Conservation (phyloP, 345 rosid genomes). For the Bruguiera gymnorhiza region DNA sequence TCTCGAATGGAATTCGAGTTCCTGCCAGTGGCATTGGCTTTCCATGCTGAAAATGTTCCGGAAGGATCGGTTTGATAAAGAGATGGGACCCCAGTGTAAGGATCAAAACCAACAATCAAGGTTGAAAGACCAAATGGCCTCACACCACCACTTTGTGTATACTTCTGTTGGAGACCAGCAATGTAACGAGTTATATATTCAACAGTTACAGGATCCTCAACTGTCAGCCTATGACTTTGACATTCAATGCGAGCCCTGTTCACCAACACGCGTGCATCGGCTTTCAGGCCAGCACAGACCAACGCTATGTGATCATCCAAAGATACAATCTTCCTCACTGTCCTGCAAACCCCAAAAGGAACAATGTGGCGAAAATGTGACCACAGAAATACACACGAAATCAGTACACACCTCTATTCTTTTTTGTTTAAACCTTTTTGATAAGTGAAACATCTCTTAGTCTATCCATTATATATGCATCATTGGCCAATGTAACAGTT, state of each 20-base stretch:
- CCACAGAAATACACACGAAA: no score
- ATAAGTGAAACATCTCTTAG: no score
- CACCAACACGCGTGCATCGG: constrained; percentile 70
- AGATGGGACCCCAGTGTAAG: constrained; percentile 58
- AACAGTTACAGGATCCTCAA: constrained; percentile 92
- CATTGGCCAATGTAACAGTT: no score
- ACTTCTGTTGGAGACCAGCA: constrained; percentile 90
- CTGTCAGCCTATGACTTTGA: constrained; percentile 81
- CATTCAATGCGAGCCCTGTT: constrained; percentile 71
- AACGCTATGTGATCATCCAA: constrained; percentile 81
- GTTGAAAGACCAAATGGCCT: constrained; percentile 80
- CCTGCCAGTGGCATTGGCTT: constrained; percentile 93
- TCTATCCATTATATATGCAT: no score
- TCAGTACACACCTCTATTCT: no score
- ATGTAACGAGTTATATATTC: constrained; percentile 87
- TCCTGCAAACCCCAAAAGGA: constrained; percentile 34
- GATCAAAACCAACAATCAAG: constrained; percentile 75
- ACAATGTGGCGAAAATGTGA: no score
- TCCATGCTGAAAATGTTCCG: constrained; percentile 98
- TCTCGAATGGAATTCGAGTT: constrained; percentile 88
- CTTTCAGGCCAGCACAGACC: constrained; percentile 83
- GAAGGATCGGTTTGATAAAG: constrained; percentile 95
- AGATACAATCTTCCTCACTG: constrained; percentile 78
- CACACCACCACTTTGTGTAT: constrained; percentile 93
- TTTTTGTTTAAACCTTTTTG: no score